Base-by-base conservation (phyloP, 768 basidiomycete genomes). In the Mycena vulgaris region DNA sequence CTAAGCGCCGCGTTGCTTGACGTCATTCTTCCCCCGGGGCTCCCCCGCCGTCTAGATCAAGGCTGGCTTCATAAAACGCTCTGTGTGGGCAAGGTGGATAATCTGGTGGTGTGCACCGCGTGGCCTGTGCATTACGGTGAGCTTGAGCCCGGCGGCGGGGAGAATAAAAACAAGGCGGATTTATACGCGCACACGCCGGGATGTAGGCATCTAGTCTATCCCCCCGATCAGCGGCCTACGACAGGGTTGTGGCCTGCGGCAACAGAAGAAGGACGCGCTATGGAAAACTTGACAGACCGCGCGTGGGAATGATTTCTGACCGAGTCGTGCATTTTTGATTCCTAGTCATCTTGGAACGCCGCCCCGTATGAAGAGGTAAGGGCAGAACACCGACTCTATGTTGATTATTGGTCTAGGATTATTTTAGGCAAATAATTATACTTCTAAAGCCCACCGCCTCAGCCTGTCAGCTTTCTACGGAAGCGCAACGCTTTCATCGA, bases 131-230 rank as follows among this genome's bases (percentile, higher is more conserved):
- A 2, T 30, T 65, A 65, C 25, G 28, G 35, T n/a, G 14, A 30
- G 30, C 28, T 19, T 39, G 63, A 65, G 42, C 42, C 42, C 7
- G 9, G 42, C 30, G 40, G 23, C 5, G 13, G 23, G n/a, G 45
- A 17, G 21, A 17, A n/a, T 1, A 8, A 23, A 42, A 23, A 27
- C 13, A 31, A 57, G 2, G 39, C 47, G 40, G 63, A 65, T 35
- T 21, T 42, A 17, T 42, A 42, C 21, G 19, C 14, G 55, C 55
- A 65, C n/a, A 51, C 55, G 28, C 55, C 53, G 7, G 63, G 53
- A 4, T 65, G 63, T 13, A 45, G 63, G 25, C 63, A 65, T 57
- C 63, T 65, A 6, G 63, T 23, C 33, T 65, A 65, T 30, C 63
- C 55, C 2, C 30, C 17, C 0, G 63, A 39, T 19, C 55, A 65